Base-by-base conservation (phyloP, 352 stramenopile species). In the Pythium chondricola region DNA sequence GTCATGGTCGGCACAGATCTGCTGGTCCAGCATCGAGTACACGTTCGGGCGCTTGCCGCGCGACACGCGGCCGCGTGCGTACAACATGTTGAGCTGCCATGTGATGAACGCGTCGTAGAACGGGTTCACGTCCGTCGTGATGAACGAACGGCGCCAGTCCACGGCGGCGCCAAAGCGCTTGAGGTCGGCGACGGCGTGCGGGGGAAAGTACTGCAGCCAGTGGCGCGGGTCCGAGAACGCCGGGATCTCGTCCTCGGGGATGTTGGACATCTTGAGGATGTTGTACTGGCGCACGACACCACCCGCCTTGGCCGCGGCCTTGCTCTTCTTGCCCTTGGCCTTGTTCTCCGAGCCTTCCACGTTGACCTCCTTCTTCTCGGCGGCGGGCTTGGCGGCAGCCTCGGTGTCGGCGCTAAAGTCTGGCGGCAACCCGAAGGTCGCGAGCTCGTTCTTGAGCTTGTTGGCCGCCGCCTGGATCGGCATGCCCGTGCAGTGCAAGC, bases 61-160 rank as follows among this genome's bases (percentile, higher is more conserved):
- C 38, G 78, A 84, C 14, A 94, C 64, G 39, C 84, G 83, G 11
- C 72, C 72, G 65, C 89, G 88, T 53, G 96, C 92, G 33, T 96
- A 93, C 13, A 99, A 74, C 30, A 88, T 95, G 70, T 98, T 95
- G 58, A 99, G 98, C 76, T 99, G 97, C 97, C 97, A 99, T 41
- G 85, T 93, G 63, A 99, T 98, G 73, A 99, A 99, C 32, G 89
- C 82, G 65, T 99, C 95, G 74, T 99, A 99, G 69, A 98, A 99
- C 16, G 95, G 95, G 75, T 99, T 99, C 26, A 98, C 88, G 35
- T 97, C 85, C 29, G 97, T 99, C 16, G 97, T 99, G 64, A 99
- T 99, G 75, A 99, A 99, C 26, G 90, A 95, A 24, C 97, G 85
- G 52, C 97, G 75, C 96, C 96, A 99, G 71, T 99, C 97, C 13